phyloP scores from a whole-genome alignment of 1,284 basidiomycete genomes.

The Ustilago esculenta region DNA sequence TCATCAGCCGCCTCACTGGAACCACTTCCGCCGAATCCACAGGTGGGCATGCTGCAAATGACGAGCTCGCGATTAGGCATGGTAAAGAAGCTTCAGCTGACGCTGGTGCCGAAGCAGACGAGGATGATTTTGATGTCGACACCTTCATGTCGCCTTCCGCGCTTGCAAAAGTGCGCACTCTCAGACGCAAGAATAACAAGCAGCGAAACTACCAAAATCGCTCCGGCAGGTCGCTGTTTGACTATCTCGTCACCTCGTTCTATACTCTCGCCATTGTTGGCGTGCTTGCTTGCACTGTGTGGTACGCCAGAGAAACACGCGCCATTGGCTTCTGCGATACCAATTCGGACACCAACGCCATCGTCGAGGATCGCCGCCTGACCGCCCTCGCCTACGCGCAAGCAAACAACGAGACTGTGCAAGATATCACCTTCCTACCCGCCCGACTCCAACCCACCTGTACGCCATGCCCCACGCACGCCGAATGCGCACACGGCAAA shows the following conservation, averaged over 20 bases:
- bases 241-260: conserved; percentile 9
- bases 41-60: conserved; percentile 23
- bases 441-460: conserved; percentile 43
- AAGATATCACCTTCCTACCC: conserved; percentile 37
- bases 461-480: conserved; percentile 59
- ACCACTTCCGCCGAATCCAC: conserved; percentile 20
- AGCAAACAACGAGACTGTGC: conserved; percentile 32
- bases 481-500: conserved; percentile 42
- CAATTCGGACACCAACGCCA: conserved; percentile 35
- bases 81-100: neutral
- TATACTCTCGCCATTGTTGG: conserved; percentile 9
- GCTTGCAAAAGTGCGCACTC: conserved; percentile 36
- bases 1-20: conserved; percentile 25
- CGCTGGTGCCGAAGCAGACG: conserved; percentile 6
- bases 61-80: conserved; percentile 8
- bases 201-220: conserved; percentile 14
- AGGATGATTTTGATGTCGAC: conserved; percentile 28
- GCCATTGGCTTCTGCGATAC: conserved; percentile 59
- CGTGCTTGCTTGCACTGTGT: conserved; percentile 35
- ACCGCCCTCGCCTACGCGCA: conserved; percentile 28
- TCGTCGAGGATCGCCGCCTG: conserved; percentile 32
- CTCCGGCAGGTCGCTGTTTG: conserved; percentile 4
- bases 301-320: conserved; percentile 54
- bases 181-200: conserved; percentile 27
- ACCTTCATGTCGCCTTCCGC: conserved; percentile 31